A percentile compares a stretch with the other conserved stretches of the same genome.
Evolutionary conservation across 331 rosid species (phyloP).

Genomic region (Rosa hybrid): DNA sequence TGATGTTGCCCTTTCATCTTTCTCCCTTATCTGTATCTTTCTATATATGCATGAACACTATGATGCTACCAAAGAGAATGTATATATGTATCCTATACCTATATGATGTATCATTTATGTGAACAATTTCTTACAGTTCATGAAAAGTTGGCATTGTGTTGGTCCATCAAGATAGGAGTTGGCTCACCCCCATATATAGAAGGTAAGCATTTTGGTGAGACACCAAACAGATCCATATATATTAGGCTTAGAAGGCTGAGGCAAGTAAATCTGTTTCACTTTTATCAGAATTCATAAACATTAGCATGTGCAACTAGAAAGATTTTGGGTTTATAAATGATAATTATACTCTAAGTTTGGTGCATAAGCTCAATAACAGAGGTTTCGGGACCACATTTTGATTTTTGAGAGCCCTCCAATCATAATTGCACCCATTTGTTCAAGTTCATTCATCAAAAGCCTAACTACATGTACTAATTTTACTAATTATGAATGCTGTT

Average conservation of each 20-base stretch:
- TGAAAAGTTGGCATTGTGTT: slow-evolving; percentile 13
- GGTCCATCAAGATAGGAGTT: slow-evolving; percentile 1
- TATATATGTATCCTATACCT: neutral
- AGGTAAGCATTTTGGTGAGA: slow-evolving; percentile 1
- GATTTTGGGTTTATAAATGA: slow-evolving; percentile 42
- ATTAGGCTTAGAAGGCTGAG: neutral
- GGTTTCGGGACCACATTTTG: slow-evolving; percentile 51
- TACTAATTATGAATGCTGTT: neutral
- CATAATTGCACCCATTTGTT: slow-evolving; percentile 55
- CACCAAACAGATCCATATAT: slow-evolving; percentile 3
- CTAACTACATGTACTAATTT: neutral
- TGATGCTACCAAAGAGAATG: slow-evolving; percentile 2
- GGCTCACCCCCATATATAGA: slow-evolving; percentile 7
- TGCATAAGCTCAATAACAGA: slow-evolving; percentile 29
- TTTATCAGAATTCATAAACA: slow-evolving; percentile 14
- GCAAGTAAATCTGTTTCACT: neutral
- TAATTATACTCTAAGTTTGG: slow-evolving; percentile 43
- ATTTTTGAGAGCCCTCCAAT: slow-evolving; percentile 11
- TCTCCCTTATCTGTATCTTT: neutral
- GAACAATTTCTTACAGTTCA: neutral
- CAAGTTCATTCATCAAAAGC: neutral
- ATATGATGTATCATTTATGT: slow-evolving; percentile 10
- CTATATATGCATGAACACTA: neutral
- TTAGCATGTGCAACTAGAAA: slow-evolving; percentile 44
- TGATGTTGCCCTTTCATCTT: slow-evolving; percentile 19